A percentile compares a stretch with the other conserved stretches of the same genome.
phyloP scores from a whole-genome alignment of 2,329 filamentous ascomycete genomes.

The Magnaporthiopsis incrustans region DNA sequence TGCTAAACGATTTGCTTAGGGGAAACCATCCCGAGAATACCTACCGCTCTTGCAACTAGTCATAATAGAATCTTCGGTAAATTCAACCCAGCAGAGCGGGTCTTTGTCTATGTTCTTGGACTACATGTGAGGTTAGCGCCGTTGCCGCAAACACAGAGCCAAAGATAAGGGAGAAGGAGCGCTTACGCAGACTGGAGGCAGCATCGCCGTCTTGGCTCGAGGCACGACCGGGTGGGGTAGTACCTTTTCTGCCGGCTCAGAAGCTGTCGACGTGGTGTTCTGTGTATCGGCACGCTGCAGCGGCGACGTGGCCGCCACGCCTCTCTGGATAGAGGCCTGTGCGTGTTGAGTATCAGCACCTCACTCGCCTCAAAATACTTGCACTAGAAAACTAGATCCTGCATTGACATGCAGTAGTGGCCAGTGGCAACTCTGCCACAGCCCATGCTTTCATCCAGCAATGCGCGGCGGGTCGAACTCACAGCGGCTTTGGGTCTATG shows the following conservation, averaged over 20 bases:
- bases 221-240: slow-evolving; percentile 71
- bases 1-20: not conserved
- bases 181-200: slow-evolving; percentile 83
- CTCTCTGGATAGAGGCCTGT: slow-evolving; percentile 4
- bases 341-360: not conserved
- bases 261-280: slow-evolving; percentile 49
- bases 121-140: slow-evolving; percentile 27
- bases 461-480: slow-evolving; percentile 27
- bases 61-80: slow-evolving; percentile 87
- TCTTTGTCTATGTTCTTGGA: slow-evolving; percentile 81
- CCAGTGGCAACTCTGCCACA: not conserved
- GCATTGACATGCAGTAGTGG: too few species aligned
- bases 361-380: not conserved
- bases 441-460: not conserved
- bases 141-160: not conserved
- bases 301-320: slow-evolving; percentile 25
- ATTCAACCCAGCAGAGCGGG: slow-evolving; percentile 84
- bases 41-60: slow-evolving; percentile 85
- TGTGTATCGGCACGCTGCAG: slow-evolving; percentile 54
- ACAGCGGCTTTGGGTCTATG: slow-evolving; percentile 74
- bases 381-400: too few species aligned
- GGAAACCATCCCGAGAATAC: slow-evolving; percentile 22
- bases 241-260: slow-evolving; percentile 28
- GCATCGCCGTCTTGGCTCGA: slow-evolving; percentile 71
- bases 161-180: not conserved